Evolutionary conservation across 2,329 filamentous ascomycete species (phyloP), one percentile per base, ranked within the genome.

Genomic region (Calycina herbarum): DNA sequence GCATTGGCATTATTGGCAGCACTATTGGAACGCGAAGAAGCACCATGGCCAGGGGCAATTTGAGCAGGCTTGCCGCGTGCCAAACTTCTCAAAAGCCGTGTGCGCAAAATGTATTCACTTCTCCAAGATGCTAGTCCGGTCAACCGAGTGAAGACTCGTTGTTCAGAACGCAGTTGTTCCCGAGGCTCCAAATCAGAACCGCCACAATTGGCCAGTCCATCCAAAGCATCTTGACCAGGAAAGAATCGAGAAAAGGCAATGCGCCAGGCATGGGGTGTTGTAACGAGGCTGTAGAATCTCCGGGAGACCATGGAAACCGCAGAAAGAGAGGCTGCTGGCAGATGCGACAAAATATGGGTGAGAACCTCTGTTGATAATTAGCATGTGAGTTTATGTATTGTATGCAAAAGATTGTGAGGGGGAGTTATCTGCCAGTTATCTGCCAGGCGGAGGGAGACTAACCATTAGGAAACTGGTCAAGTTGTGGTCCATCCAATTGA

Each of bases 211-310:
- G 69, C 64, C 68, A 68, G 76, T 73, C 66, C 78, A 42, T 76
- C 77, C 58, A 88, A 74, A 5, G 83, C 83, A 73, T 89, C 85
- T 29, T 90, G 86, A 1, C 91, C 93, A 0, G 92, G 92, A 72
- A 98, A 99, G 79, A 89, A 94, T 68, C 94, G 92, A 71, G 92
- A 86, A 75, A 98, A 98, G 5, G 94, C 94, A 76, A 93, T 91
- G 69, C 93, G 88, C 94, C 94, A 98, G 7, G 93, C 93, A 79
- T 97, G 93, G 17, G 94, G 92, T 1, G 92, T 94, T 4, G 93
- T 97, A 64, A 98, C 90, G 51, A 98, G 82, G 62, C 85, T 84
- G 77, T 96, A 92, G 76, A 98, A 96, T 63, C 92, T 90, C 73
- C 89, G 92, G 40, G 92, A 97, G 35, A 98, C 93, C 61, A 96